Base-by-base conservation (phyloP, 2,329 filamentous ascomycete species). In the Fusarium udum region DNA sequence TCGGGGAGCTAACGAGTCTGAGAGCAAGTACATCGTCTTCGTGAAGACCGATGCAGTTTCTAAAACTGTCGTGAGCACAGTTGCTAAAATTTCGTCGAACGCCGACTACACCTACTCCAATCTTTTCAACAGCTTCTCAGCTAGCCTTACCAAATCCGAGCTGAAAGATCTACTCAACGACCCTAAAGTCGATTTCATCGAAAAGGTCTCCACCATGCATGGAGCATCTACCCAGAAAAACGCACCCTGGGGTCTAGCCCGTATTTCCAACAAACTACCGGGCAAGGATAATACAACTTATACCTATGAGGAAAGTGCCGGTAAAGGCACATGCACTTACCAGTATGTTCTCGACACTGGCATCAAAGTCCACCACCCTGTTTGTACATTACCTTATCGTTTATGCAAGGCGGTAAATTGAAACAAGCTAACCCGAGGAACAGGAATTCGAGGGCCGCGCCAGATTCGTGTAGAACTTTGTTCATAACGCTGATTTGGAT, bases 311-410 rank as follows among this genome's bases (percentile, higher is more conserved):
- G 6, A 28, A 14, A 37, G 40, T n/a, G 48, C 55, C 24, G 26
- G 55, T n/a, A 16, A 52, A 20, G 43, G 49, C 11, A 64, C 53
- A 4, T 70, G 66, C 4, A 62, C 49, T 32, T 70, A 70, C n/a
- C n/a, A n/a, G n/a, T n/a, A 28, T 20, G 66, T 70, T 9, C n/a
- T 70, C 4, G 67, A 70, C 15, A 61, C 60, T 13, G 31, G 49
- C 28, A 42, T 43, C 5, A 24, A 24, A 11, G 4, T 57, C 7
- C 7, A n/a, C 14, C 24, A 18, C 12, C 31, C 26, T 57, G 37
- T 22, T 9, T 11, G 24, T 14, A 6, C 10, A 16, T 20, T 32
- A 22, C 34, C n/a, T 16, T 16, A 52, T 51, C 36, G 4, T 37
- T 34, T 18, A 36, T 48, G 20, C 40, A 34, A 48, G 20, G 20